Evolutionary conservation across 129 eudicot genomes (phyloP), one percentile per base, ranked within the genome.

Genomic region (Solidago caesia): DNA sequence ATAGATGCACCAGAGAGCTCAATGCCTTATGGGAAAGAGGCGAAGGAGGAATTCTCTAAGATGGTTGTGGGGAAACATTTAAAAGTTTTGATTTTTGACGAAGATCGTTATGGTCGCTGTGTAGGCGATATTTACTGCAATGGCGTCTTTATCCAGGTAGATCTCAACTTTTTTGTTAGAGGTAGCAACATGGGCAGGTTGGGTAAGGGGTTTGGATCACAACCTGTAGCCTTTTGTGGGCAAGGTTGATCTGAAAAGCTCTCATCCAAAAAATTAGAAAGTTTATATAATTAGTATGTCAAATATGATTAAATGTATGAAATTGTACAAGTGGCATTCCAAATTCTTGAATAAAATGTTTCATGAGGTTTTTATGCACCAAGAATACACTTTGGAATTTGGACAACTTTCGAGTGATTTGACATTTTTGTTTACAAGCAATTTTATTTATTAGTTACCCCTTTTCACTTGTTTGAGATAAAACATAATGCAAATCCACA

Each of bases 1-100:
- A 85, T 93, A 14, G 98, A 94, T 82, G 93, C 98, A 70, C 98
- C 98, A 1, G 98, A 94, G 87, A 82, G 96, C 70, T 25, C 89
- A 66, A 94, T 94, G 98, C 93, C 96, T n/a, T 94, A 88, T 62
- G 98, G 98, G 44, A 84, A 90, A 76, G 87, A 94, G 71, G 96
- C 98, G 2, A 90, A 90, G 78, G 97, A 85, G 77, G 97, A 94
- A 75, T 62, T 94, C 58, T 9, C 51, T 25, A 90, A 85, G 52
- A 73, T 94, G 52, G 86, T 94, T 39, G 81, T 81, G 46, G 92
- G 87, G 44, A 90, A 88, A 66, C 67, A 81, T 44, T 67, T 94
- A 65, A 85, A 75, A 77, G 88, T 94, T 71, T 84, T 82, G 26
- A 93, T 94, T 27, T 94, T 83, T 67, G 91, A 79, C 8, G 72